A percentile compares a stretch with the other conserved stretches of the same genome.
Conservation (phyloP, 2,329 filamentous ascomycete genomes). For the Decorospora gaudefroyi region DNA sequence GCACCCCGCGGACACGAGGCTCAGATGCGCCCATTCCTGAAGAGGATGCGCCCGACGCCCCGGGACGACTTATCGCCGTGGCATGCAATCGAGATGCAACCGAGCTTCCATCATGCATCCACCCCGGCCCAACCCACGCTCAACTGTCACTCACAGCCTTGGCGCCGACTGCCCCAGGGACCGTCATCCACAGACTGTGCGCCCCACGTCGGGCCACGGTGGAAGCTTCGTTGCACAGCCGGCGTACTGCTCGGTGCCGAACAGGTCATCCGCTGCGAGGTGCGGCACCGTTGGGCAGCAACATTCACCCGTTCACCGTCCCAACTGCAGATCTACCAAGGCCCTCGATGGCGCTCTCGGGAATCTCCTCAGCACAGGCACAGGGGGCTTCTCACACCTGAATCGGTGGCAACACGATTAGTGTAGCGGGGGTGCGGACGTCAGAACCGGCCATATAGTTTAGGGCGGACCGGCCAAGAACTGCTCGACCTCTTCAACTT, state of each 20-base stretch:
- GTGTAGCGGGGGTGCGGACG: conserved; percentile 21
- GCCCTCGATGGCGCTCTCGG: conserved; percentile 16
- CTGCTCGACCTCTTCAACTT: too few relatives aligned
- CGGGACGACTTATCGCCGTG: conserved; percentile 28
- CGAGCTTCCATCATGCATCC: conserved; percentile 25
- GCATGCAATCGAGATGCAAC: conserved; percentile 36
- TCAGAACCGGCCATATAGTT: conserved; percentile 14
- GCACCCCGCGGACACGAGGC: conserved; percentile 24
- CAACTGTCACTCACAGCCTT: conserved; percentile 21
- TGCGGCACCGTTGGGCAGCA: conserved; percentile 18
- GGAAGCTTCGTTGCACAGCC: conserved; percentile 5
- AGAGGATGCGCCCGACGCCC: conserved; percentile 22
- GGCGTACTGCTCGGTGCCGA: conserved; percentile 1
- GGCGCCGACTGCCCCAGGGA: conserved; percentile 17
- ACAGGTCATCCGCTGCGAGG: neutral
- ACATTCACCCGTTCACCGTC: conserved; percentile 1
- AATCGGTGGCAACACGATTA: conserved; percentile 23
- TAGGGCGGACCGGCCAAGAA: conserved; percentile 10
- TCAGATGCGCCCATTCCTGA: conserved; percentile 25
- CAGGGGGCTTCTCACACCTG: conserved; percentile 20
- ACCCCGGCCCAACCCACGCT: conserved; percentile 21
- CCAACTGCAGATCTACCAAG: neutral
- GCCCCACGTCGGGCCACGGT: conserved; percentile 16
- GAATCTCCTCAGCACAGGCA: conserved; percentile 16
- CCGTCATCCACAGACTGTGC: conserved; percentile 7